Base-by-base conservation (phyloP, 108 stramenopile genomes). In the Pelagomonas calceolata region DNA sequence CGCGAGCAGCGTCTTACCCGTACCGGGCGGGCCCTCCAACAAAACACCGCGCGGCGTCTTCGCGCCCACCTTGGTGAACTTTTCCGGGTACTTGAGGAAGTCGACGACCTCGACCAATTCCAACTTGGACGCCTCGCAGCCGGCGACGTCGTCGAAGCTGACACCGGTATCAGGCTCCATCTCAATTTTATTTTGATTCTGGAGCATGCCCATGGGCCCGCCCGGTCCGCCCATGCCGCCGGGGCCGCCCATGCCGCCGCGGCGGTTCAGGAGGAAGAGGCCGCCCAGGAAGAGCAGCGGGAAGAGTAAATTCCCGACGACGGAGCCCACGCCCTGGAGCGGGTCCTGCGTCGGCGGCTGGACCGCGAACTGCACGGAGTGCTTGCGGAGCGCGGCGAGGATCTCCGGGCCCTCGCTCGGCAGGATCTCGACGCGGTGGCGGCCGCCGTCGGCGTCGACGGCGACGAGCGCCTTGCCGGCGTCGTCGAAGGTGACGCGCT, bases 31-130 rank as follows among this genome's bases (percentile, higher is more conserved):
- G 26, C 88, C 88, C 4, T 77, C 80, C 21, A 88, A 76, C 68
- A 88, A 67, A 4, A 88, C 68, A 31, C 88, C 88, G 34, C 68
- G 79, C 43, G 88, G 88, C 60, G 86, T 72, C 69, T 85, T 81
- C 21, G 83, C 86, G 14, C 88, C 88, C 0, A 87, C 51, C 68
- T 78, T 66, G 35, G 84, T 85, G 80, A 78, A 85, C 67, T 75
- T 80, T 65, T 88, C 85, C 14, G 97, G 95, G 72, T 95, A 88
- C 85, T 94, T 92, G 32, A 98, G 79, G 76, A 94, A 98, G 83
- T 95, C 94, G n/a, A 98, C 97, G 67, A 98, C 90, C 77, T 98
- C 97, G 36, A 90, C 79, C 39, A 98, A 94, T 75, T 98, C 95
- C 30, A 91, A 67, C 83, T 98, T 98, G 72, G 95, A 95, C 16